Evolutionary conservation across 2,329 filamentous ascomycete species (phyloP).

Genomic region (Paracoccidioides lutzii): DNA sequence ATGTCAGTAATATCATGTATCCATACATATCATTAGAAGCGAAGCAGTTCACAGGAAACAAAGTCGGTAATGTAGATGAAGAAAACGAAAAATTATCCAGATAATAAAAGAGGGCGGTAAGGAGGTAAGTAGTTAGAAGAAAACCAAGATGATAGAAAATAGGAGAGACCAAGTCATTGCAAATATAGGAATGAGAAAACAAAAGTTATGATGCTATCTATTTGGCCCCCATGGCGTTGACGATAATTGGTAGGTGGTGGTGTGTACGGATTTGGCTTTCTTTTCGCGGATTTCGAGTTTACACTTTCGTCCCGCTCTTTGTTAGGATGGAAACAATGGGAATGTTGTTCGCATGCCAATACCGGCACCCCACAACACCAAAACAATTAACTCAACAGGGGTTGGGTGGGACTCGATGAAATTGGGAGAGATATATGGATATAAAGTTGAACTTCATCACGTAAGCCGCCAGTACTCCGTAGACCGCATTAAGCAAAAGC

Average conservation of each 20-base stretch:
- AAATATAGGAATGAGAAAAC: neutral
- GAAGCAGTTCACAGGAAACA: conserved; percentile 4
- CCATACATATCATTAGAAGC: conserved; percentile 11
- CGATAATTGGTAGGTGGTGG: neutral
- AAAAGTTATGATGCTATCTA: neutral
- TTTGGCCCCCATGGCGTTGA: neutral
- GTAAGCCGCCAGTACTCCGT: neutral
- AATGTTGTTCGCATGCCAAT: neutral
- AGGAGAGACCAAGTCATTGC: neutral
- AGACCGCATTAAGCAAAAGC: neutral
- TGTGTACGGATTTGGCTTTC: neutral
- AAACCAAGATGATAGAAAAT: neutral
- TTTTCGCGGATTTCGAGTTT: no score
- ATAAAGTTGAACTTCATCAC: neutral
- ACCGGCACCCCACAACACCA: neutral
- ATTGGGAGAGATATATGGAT: neutral
- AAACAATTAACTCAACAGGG: neutral
- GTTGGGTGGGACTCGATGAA: neutral
- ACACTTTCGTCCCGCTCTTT: no score
- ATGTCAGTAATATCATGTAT: conserved; percentile 8
- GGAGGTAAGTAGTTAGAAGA: neutral
- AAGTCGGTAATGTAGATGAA: neutral
- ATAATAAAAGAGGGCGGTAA: neutral
- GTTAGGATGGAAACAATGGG: neutral
- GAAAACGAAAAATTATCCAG: neutral